Conservation (phyloP, 257 asterid genomes). For the Nicotiana benthamiana region DNA sequence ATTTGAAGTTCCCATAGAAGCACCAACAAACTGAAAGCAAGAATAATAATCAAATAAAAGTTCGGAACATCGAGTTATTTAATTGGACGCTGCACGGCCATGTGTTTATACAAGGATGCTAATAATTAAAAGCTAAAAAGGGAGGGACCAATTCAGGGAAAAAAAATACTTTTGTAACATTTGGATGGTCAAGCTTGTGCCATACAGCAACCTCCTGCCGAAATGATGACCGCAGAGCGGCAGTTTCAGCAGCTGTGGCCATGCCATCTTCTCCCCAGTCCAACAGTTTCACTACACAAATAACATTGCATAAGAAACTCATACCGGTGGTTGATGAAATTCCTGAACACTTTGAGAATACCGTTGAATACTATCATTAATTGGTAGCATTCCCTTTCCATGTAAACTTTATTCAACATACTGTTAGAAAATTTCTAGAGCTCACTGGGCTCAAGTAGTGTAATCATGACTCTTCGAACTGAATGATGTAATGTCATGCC, state of each 20-base stretch:
- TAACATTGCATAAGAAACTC: neutral
- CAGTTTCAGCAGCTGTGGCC: constrained; percentile 71
- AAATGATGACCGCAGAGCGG: constrained; percentile 63
- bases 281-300: constrained; percentile 55
- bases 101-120: neutral
- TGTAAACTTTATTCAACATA: neutral
- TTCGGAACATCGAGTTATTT: neutral
- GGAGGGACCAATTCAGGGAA: neutral
- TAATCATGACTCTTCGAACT: neutral
- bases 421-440: neutral
- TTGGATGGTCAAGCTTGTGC: constrained; percentile 81
- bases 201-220: constrained; percentile 78
- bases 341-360: neutral
- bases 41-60: neutral
- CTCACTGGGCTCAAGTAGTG: neutral
- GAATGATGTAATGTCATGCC: neutral
- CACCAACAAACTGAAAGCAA: constrained; percentile 62
- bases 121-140: neutral
- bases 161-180: constrained; percentile 41
- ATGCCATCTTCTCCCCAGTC: constrained; percentile 93
- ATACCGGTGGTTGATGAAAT: neutral
- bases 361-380: neutral
- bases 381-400: neutral
- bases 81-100: neutral
- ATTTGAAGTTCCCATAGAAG: constrained; percentile 92